These are phyloP conservation scores for Allomyces macrogynus DNA, from an alignment of 192 early-diverging fungal species.

Conservation along the genomic window DNA sequence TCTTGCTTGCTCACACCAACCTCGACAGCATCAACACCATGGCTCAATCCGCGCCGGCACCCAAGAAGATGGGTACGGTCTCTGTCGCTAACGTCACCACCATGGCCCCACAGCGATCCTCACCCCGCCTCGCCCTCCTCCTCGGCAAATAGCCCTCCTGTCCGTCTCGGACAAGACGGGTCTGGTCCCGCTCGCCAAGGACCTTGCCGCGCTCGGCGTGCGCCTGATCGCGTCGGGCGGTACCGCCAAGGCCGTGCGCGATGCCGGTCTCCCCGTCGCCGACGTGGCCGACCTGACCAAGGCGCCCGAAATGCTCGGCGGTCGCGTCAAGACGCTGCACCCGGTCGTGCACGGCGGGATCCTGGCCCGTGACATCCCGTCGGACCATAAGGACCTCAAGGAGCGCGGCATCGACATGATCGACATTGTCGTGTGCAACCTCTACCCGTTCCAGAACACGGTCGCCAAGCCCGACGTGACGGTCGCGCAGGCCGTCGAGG, in stretches of 20 bases:
- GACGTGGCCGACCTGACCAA: constrained; percentile 96
- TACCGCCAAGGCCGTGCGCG: constrained; percentile 74
- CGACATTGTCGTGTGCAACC: constrained; percentile 89
- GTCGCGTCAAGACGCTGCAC: constrained; percentile 96
- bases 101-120: too few relatives aligned
- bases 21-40: too few relatives aligned
- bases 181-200: constrained; percentile 70
- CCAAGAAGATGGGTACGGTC: too few relatives aligned
- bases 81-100: too few relatives aligned
- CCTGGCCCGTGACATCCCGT: constrained; percentile 64
- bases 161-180: constrained; percentile 97
- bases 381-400: constrained; percentile 70
- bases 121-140: too few relatives aligned
- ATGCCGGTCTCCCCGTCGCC: constrained; percentile 72
- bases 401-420: constrained; percentile 80
- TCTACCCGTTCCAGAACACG: constrained; percentile 95
- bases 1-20: too few relatives aligned
- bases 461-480: constrained; percentile 73
- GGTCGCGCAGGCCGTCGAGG: constrained; percentile 86
- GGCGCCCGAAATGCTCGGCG: constrained; percentile 97
- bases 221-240: constrained; percentile 85
- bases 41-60: too few relatives aligned
- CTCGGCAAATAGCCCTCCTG: constrained; percentile 38
- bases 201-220: constrained; percentile 51
- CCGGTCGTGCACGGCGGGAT: constrained; percentile 97